Evolutionary conservation across 2,329 filamentous ascomycete genomes (phyloP), one percentile per base, ranked within the genome.

Genomic region (Hypoxylon sp.): DNA sequence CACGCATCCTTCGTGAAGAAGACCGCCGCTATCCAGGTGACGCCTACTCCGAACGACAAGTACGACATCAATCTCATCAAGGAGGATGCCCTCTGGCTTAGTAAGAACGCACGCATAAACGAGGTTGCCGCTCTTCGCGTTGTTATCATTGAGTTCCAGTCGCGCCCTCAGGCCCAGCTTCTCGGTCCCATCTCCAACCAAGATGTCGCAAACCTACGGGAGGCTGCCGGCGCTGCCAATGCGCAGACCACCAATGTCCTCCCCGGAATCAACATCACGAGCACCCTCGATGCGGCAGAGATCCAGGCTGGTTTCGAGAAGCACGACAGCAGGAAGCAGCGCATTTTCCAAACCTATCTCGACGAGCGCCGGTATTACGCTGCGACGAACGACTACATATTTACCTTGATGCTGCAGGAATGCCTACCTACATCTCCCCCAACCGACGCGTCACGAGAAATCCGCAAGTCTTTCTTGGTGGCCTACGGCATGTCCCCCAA

Each of bases 21-120:
- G 74, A 96, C 91, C 0, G 90, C 92, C 18, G 90, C 92, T 4
- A 96, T 97, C 60, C 89, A 96, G 72, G 85, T 92, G 45, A 86
- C 91, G 1, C 86, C 89, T 15, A 84, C 84, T 4, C 79, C 84
- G 10, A 85, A 84, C 67, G 83, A 84, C 35, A 84, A 84, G 54
- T 91, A 89, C 71, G 86, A 93, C 69, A 80, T 97, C 65, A 86
- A 89, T 33, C 79, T 89, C 69, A 86, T 98, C 72, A 97, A 96
- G 77, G 84, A 86, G 42, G 93, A 98, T 78, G 85, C 92, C 27
- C 73, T 89, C 65, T 98, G 93, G 92, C 79, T 99, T 61, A 93
- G 91, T 74, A 86, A 89, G 68, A 86, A 88, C 69, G 86, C 88
- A 47, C 82, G 85, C 40, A 86, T 97, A 64, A 92, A 95, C 73